Base-by-base conservation (phyloP, 2,329 filamentous ascomycete genomes). In the Pseudogymnoascus sp. region DNA sequence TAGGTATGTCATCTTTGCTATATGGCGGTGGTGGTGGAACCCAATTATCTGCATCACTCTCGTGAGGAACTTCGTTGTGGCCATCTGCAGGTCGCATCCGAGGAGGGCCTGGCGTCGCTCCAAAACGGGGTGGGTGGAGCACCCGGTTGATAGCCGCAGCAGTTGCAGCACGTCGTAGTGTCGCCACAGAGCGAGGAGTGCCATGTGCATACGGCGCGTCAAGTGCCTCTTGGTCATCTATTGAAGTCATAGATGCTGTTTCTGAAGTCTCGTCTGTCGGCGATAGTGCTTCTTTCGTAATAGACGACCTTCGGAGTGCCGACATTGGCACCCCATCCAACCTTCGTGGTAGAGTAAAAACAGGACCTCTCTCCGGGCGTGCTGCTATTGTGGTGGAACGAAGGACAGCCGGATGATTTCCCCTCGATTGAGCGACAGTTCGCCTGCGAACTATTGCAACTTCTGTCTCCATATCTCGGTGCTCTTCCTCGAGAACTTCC, bases 41-140 rank as follows among this genome's bases (percentile, higher is more conserved):
- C 90, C 90, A 95, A 68, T 92, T 90, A 69, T 94, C 90, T 3
- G 90, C 89, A 71, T 94, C 90, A 65, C 89, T 93, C 73, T 94
- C 90, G 72, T 94, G 89, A 3, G 90, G 90, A 67, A 91, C 81
- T 69, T 92, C 87, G 42, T 83, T 79, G 42, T 86, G 80, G 5
- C 87, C 86, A 73, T 90, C 87, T 12, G 87, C 87, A 52, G 87
- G 82, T 48, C 86, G 82, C 70, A 88, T 89, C 67, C 86, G 76
- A 52, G 86, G 79, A 39, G 75, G 79, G 1, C 84, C 77, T 67
- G 78, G 75, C 67, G 21, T n/a, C 39, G 7, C 33, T 12, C 81
- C 76, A 60, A 81, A 74, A 40, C 83, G 76, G 58, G 80, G 77
- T 66, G 84, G 85, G 66, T 90, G 80, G 58, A 88, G 80, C 25